Evolutionary conservation across 495 filamentous ascomycete genomes (phyloP), one percentile per base, ranked within the genome.

Genomic region (Margaritispora aquatica): DNA sequence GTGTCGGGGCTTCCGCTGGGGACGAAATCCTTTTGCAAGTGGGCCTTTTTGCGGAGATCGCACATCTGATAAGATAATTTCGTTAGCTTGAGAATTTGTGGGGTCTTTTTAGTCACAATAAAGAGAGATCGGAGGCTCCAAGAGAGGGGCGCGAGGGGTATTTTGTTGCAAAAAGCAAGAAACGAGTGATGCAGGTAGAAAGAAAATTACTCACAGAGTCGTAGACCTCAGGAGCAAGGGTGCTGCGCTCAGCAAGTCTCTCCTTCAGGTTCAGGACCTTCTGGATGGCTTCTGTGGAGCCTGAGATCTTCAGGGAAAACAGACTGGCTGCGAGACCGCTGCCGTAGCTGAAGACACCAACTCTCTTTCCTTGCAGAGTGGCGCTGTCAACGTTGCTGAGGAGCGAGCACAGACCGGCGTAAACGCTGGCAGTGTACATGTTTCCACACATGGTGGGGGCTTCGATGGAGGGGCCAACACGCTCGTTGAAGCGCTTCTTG

Each of bases 351-450:
- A 97, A 98, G 65, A 98, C 75, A 61, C 78, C 94, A 65, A 98
- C 80, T 56, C 89, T 84, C 86, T 95, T 96, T 65, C 90, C 87
- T 72, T 88, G 79, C 57, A 92, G 79, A 26, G 79, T 75, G 19
- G 67, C 84, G 69, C 83, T 84, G 61, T 80, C 76, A 56, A 92
- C 76, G 69, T 92, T 85, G 73, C 80, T 79, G 62, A 98, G 69
- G 59, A 97, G 70, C 65, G 85, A 87, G 71, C 84, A 82, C 47
- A 98, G 79, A 56, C 90, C 90, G 58, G 85, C 86, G 78, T 92
- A 98, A 64, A 98, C 89, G 70, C 90, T 96, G 51, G 88, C 94
- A 67, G 88, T 92, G 78, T 98, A 98, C 95, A 97, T 98, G 82
- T 98, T 98, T 73, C 94, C 95, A 74, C 92, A 96, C 77, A 90